Evolutionary conservation across 176 grass and related monocot species (phyloP), one percentile per base, ranked within the genome.

Genomic region (Lolium multiflorum): DNA sequence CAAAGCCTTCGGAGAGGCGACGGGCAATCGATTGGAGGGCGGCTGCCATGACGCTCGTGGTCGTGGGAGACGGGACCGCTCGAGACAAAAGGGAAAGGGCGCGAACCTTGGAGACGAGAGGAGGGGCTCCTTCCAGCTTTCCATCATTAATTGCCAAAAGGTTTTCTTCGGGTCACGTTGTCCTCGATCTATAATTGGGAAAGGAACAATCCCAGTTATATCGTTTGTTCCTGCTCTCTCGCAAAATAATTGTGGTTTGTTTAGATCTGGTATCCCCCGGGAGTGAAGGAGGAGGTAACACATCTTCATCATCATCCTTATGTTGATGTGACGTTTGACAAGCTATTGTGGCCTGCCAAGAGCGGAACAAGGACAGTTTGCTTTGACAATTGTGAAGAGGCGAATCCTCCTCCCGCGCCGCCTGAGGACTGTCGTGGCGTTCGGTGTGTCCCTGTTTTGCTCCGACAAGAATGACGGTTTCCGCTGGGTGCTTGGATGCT

Each of bases 131-230:
- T 64, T 71, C 49, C 64, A 74, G 12, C 84, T 87, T 83, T 83
- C 26, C 79, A 71, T 71, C 88, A 86, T 90, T 71, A 86, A 82
- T 71, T 90, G 72, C 83, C 78, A 90, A 82, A 90, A 90, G 88
- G 62, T 38, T 57, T 20, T n/a, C 41, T 20, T n/a, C 41, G 10
- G 52, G 44, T 9, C 82, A 2, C 25, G 0, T 13, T 17, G 43
- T 76, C 78, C 24, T 58, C 12, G 38, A 50, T 70, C 83, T 15
- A 86, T 62, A 89, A 75, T 85, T 68, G 11, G 60, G 69, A 67
- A 81, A 20, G 24, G n/a, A 81, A 85, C 71, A 25, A 55, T 50
- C 60, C 39, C n/a, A 46, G 39, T 25, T 21, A 46, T 14, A 4
- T 6, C 4, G 20, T 71, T 71, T 71, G 67, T 71, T 70, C 17